Evolutionary conservation across 2,329 filamentous ascomycete genomes (phyloP).

Genomic region (Aspergillus pseudoviridinutans): DNA sequence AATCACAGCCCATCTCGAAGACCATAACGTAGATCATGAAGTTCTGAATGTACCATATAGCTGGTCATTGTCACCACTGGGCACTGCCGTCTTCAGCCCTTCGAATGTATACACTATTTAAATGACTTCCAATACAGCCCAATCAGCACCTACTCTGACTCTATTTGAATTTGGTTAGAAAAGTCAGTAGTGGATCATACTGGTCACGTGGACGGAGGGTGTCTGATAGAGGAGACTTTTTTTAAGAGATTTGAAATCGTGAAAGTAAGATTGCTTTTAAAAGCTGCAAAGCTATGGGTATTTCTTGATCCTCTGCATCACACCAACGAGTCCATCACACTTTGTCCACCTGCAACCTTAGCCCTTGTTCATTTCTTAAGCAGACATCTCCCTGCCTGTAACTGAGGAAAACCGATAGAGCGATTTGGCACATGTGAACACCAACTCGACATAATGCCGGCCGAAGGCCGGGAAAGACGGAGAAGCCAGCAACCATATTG

Average conservation of each 20-base stretch:
- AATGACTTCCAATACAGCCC: not conserved
- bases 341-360: conserved; percentile 24
- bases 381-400: conserved; percentile 10
- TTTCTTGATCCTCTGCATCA: conserved; percentile 12
- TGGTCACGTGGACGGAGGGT: not conserved
- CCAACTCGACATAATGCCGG: conserved; percentile 14
- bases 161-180: not conserved
- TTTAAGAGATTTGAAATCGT: not conserved
- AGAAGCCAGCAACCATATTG: conserved; percentile 16
- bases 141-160: not conserved
- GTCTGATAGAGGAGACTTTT: not conserved
- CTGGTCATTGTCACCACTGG: not conserved
- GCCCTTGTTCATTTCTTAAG: conserved; percentile 18
- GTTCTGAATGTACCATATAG: not conserved
- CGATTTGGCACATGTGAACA: conserved; percentile 11
- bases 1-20: not conserved
- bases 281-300: not conserved
- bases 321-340: conserved; percentile 17
- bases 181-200: not conserved
- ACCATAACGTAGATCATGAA: not conserved
- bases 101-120: not conserved
- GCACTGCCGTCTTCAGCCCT: not conserved
- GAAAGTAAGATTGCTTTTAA: not conserved
- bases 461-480: conserved; percentile 17
- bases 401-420: conserved; percentile 4